A percentile compares a stretch with the other conserved stretches of the same genome.
These are phyloP conservation scores for Alternaria ethzedia DNA, from an alignment of 2,329 filamentous ascomycete species.

Conservation along the genomic window DNA sequence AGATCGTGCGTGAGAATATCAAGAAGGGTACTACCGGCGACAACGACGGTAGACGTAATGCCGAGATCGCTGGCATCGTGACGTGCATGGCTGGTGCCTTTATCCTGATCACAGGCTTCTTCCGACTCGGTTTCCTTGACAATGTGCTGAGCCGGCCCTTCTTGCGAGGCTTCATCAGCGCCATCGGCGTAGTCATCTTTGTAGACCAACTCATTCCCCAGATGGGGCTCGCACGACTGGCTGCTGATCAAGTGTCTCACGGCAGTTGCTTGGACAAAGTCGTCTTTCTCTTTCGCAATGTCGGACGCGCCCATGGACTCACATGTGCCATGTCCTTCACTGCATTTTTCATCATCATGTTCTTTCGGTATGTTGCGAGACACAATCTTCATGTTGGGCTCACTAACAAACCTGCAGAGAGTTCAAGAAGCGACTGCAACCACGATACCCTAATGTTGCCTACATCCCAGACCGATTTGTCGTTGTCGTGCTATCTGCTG, in stretches of 20 bases:
- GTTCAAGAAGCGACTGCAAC: constrained; percentile 80
- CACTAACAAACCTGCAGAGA: constrained; percentile 60
- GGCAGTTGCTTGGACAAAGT: constrained; percentile 88
- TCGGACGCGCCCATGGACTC: constrained; percentile 70
- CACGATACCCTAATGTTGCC: constrained; percentile 78
- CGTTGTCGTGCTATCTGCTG: constrained; percentile 82
- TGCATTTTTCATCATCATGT: constrained; percentile 87
- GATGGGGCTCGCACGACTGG: constrained; percentile 73
- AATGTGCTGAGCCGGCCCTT: constrained; percentile 94
- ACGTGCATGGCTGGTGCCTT: constrained; percentile 87
- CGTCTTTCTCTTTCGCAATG: constrained; percentile 74
- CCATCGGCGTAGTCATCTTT: constrained; percentile 94
- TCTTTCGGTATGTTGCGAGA: constrained; percentile 70
- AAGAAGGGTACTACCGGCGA: constrained; percentile 69
- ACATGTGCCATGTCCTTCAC: constrained; percentile 78
- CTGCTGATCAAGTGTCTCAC: constrained; percentile 75
- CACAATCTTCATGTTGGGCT: neutral
- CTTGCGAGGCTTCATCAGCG: constrained; percentile 92
- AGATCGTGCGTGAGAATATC: constrained; percentile 80
- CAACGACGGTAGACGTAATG: constrained; percentile 74
- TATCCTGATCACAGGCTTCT: constrained; percentile 85
- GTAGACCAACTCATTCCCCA: constrained; percentile 95
- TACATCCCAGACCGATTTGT: constrained; percentile 92
- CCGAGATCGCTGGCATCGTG: constrained; percentile 84
- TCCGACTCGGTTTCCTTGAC: constrained; percentile 88